Evolutionary conservation across 768 basidiomycete species (phyloP).

Genomic region (Auriscalpium vulgare): DNA sequence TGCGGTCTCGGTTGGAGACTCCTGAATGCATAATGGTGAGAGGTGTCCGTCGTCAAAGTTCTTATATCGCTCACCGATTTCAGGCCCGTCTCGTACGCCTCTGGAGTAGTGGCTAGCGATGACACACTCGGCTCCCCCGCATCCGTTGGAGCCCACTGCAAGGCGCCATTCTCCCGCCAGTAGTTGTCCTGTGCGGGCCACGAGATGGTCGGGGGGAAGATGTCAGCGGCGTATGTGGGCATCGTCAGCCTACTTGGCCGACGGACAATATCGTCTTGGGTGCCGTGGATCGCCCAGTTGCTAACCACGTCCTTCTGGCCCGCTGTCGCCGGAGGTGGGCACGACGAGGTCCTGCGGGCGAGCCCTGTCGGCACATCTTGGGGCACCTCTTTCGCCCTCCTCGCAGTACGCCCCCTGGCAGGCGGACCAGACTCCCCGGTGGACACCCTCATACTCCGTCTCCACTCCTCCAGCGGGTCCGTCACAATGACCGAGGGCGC

Average conservation of each 20-base stretch:
- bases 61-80: not conserved
- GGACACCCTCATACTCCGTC: not conserved
- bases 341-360: not conserved
- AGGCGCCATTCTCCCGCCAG: not conserved
- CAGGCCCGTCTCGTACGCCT: not conserved
- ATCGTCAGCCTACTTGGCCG: not conserved
- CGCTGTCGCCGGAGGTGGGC: not conserved
- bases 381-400: not conserved
- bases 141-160: not conserved
- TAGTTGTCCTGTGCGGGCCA: not conserved
- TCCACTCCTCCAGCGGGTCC: not conserved
- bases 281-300: not conserved
- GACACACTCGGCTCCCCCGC: not conserved
- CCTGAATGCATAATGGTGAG: not conserved
- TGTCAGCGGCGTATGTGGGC: not conserved
- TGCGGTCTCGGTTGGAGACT: not conserved
- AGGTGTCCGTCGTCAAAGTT: not conserved
- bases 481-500: conserved; percentile 1
- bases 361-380: not conserved
- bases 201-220: not conserved
- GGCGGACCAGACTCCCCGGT: not conserved
- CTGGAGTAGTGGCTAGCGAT: not conserved
- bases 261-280: not conserved
- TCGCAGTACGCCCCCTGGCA: not conserved
- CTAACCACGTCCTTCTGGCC: not conserved